These are phyloP conservation scores for Teunomyces funiuensis DNA, from an alignment of 805 yeast species.

Conservation along the genomic window DNA sequence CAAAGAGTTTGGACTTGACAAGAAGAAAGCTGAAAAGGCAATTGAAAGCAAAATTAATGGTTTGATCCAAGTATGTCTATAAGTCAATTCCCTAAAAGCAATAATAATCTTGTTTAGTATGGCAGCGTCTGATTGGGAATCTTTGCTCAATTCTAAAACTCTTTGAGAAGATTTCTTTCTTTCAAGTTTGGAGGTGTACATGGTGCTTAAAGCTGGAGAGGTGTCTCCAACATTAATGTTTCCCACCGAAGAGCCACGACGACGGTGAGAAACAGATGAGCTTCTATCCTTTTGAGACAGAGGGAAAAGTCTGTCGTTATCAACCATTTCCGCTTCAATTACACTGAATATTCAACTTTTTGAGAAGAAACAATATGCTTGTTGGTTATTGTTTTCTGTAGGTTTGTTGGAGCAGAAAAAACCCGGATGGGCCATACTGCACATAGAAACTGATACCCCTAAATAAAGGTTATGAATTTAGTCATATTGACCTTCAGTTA, in stretches of 20 bases:
- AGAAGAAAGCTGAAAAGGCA: conserved; percentile 45
- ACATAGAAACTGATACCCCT: background rate
- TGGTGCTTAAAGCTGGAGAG: conserved; percentile 67
- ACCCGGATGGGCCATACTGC: background rate
- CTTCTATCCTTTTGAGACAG: conserved; percentile 3
- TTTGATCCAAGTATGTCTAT: conserved; percentile 69
- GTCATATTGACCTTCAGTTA: background rate
- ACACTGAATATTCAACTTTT: background rate
- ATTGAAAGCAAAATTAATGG: conserved; percentile 53
- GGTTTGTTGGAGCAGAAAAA: background rate
- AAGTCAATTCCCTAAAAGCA: conserved; percentile 57
- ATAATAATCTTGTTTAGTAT: conserved; percentile 55
- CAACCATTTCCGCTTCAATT: conserved; percentile 3
- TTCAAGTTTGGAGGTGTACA: conserved; percentile 48
- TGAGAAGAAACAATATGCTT: background rate
- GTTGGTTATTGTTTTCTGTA: background rate
- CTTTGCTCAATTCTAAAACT: conserved; percentile 27
- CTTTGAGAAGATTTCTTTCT: conserved; percentile 35
- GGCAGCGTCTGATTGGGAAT: conserved; percentile 46
- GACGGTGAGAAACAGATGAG: conserved; percentile 21
- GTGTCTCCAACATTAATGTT: conserved; percentile 73
- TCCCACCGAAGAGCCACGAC: conserved; percentile 72
- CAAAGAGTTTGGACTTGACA: conserved; percentile 57
- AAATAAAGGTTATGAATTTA: background rate
- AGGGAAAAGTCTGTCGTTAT: conserved; percentile 3